A percentile compares a stretch with the other conserved stretches of the same genome.
These are phyloP conservation scores for Neofusicoccum ribis DNA, from an alignment of 2,329 filamentous ascomycete genomes.

Conservation along the genomic window DNA sequence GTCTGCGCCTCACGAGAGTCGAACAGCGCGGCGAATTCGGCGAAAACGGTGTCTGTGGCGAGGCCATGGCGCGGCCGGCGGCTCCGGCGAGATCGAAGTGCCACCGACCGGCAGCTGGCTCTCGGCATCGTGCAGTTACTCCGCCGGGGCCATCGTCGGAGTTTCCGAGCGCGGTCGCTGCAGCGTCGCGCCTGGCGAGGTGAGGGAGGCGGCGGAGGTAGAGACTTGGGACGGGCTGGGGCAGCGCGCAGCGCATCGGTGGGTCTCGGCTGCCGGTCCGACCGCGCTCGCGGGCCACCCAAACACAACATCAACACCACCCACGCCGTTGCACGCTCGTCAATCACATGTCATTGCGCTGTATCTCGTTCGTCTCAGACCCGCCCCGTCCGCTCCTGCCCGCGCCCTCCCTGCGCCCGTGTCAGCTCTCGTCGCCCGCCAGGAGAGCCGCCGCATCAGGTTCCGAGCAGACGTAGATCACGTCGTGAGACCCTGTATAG, in stretches of 20 bases:
- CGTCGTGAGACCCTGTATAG: constrained; percentile 82
- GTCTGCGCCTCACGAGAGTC: not conserved
- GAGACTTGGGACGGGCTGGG: not conserved
- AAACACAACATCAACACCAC: not conserved
- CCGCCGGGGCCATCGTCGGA: no score
- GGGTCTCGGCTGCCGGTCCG: not conserved
- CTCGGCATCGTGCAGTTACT: not conserved
- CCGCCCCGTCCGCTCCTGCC: no score
- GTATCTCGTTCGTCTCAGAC: no score
- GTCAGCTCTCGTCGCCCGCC: not conserved
- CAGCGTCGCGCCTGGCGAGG: not conserved
- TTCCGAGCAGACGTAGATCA: constrained; percentile 90
- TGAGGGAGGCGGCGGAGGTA: not conserved
- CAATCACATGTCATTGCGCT: no score
- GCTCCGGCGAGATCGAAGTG: not conserved
- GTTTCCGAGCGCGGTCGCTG: not conserved
- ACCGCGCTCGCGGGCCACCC: not conserved
- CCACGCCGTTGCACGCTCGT: no score
- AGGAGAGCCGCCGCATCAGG: constrained; percentile 74
- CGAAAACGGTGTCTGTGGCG: not conserved
- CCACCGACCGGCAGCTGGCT: not conserved
- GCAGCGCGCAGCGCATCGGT: not conserved
- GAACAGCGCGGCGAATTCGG: not conserved
- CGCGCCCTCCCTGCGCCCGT: not conserved
- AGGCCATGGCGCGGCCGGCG: no score